A percentile compares a stretch with the other conserved stretches of the same genome.
These are phyloP conservation scores for Fusarium xyrophilum DNA, from an alignment of 2,329 filamentous ascomycete species.

Conservation along the genomic window DNA sequence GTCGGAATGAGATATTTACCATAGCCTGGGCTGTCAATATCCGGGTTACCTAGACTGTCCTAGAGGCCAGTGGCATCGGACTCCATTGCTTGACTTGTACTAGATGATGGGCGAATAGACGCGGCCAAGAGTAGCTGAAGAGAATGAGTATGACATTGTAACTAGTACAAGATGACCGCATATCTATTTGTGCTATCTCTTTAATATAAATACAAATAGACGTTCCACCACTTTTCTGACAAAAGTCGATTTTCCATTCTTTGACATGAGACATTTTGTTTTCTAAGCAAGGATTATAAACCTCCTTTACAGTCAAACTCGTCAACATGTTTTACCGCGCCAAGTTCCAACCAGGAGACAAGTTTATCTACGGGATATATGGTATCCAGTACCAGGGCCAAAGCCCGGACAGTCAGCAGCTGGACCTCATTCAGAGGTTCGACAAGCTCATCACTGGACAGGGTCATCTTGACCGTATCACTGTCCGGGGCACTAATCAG, in stretches of 20 bases:
- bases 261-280: too few species aligned
- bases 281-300: too few species aligned
- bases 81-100: too few species aligned
- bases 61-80: fast-evolving
- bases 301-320: too few species aligned
- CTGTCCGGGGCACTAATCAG: neutral
- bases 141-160: too few species aligned
- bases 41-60: neutral
- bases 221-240: too few species aligned
- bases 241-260: too few species aligned
- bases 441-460: neutral
- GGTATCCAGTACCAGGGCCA: neutral
- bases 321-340: neutral
- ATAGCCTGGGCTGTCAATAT: neutral
- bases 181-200: neutral
- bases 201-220: neutral
- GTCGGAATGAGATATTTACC: neutral
- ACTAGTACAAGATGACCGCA: too few species aligned
- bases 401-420: neutral
- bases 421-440: neutral
- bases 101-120: too few species aligned
- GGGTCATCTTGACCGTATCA: neutral
- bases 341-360: neutral
- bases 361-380: neutral
- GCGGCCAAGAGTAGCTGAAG: too few species aligned